phyloP scores from a whole-genome alignment of 1,284 basidiomycete genomes.

The Dichomitus squalens region DNA sequence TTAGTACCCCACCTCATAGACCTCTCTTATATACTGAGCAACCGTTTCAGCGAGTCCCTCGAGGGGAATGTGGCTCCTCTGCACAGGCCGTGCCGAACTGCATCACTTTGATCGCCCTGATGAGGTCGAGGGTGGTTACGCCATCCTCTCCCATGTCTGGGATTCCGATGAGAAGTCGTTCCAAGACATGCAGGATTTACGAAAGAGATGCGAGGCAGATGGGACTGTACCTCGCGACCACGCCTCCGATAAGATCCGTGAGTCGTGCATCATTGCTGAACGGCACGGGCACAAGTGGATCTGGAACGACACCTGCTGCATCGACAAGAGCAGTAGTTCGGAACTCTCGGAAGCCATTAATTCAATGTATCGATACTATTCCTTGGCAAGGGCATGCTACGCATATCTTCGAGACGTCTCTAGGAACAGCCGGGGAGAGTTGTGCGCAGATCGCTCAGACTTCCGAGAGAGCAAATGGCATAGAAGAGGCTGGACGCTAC shows the following conservation, averaged over 20 bases:
- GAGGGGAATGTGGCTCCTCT: not conserved
- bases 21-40: too few species aligned
- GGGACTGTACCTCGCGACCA: not conserved
- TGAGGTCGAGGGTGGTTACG: not conserved
- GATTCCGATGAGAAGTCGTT: not conserved
- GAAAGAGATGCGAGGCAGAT: not conserved
- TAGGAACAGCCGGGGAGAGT: too few species aligned
- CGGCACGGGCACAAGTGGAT: not conserved
- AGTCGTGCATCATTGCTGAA: not conserved
- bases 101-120: not conserved
- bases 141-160: not conserved
- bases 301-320: not conserved
- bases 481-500: not conserved
- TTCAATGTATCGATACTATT: not conserved
- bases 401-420: too few species aligned
- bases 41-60: too few species aligned
- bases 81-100: not conserved
- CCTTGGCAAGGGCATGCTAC: too few species aligned
- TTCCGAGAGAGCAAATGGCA: conserved; percentile 1
- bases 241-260: not conserved
- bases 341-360: not conserved
- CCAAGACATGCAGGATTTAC: not conserved
- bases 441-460: too few species aligned
- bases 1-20: too few species aligned
- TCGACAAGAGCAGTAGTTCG: not conserved